Base-by-base conservation (phyloP, 192 early-diverging fungal species). In the Bifiguratus adelaidae region DNA sequence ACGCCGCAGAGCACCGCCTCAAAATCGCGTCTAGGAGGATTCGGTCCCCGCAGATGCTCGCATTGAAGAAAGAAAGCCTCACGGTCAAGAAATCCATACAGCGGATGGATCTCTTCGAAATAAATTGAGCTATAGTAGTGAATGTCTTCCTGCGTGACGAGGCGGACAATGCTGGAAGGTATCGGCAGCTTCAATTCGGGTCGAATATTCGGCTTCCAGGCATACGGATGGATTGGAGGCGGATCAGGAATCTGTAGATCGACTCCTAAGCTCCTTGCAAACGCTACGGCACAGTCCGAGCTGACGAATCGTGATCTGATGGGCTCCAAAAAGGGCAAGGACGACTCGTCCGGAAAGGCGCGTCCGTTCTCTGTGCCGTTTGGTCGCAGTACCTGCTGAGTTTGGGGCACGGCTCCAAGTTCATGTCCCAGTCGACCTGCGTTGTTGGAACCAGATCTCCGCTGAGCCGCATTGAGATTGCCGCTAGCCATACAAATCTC, bases 1-100 rank as follows among this genome's bases (percentile, higher is more conserved):
- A 42, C 41, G 41, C 41, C 41, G 41, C 41, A 42, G 41, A 42
- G 26, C 22, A 42, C 26, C 26, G 41, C 41, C 41, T 42, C 41
- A 25, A 42, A 42, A 42, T 42, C 41, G 22, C 22, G 22, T 20
- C 41, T 42, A 25, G 41, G 41, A 42, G 22, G 41, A 42, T 16
- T 25, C 22, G 41, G 26, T 25, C 41, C 26, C 41, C 41, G 26
- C 22, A 42, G 41, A 42, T 42, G 22, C 22, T 42, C 26, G 41
- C 41, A 42, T 42, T 42, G 41, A 20, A 25, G 41, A 42, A 42
- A 42, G 26, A 25, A 42, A 25, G 22, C 18, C 26, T 9, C 41
- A 42, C 41, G 41, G 26, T 42, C 41, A 20, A 42, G 26, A 25
- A 42, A 25, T 25, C 41, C 41, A 25, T 25, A 42, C 22, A 42